Percentiles rank a stretch among this genome's conserved stretches.
Conservation (phyloP, 805 yeast species). For the Blastobotrys americana region DNA sequence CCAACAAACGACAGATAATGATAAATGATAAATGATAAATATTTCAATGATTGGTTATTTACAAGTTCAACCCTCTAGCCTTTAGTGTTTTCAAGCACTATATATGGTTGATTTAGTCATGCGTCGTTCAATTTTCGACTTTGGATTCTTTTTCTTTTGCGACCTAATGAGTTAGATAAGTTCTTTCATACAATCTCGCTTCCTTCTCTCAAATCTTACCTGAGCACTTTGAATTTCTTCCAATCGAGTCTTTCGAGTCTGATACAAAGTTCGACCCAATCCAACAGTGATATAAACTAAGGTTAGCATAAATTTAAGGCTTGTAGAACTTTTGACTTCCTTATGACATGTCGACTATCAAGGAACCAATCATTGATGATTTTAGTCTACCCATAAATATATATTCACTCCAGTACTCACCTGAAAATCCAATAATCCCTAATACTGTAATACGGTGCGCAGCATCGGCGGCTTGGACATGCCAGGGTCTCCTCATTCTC, state of each 20-base stretch:
- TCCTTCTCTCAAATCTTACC: too few species aligned
- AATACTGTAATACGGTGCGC: constrained; percentile 66
- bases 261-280: constrained; percentile 4
- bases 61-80: too few species aligned
- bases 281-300: constrained; percentile 10
- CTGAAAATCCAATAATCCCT: constrained; percentile 50
- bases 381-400: too few species aligned
- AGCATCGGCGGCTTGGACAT: constrained; percentile 62
- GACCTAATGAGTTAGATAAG: too few species aligned
- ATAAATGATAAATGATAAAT: too few species aligned
- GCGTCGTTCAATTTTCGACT: background rate
- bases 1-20: too few species aligned
- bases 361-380: background rate
- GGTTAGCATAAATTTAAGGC: too few species aligned
- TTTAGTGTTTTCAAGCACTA: too few species aligned
- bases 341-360: background rate
- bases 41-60: too few species aligned
- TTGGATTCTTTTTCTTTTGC: constrained; percentile 1
- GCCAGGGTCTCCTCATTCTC: constrained; percentile 55
- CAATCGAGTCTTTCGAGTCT: background rate
- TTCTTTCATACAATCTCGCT: too few species aligned
- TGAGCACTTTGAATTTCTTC: background rate
- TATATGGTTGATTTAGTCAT: too few species aligned
- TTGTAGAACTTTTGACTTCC: too few species aligned
- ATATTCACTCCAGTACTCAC: constrained; percentile 21